phyloP scores from a whole-genome alignment of 805 yeast species.

The Kluyveromyces lactis region DNA sequence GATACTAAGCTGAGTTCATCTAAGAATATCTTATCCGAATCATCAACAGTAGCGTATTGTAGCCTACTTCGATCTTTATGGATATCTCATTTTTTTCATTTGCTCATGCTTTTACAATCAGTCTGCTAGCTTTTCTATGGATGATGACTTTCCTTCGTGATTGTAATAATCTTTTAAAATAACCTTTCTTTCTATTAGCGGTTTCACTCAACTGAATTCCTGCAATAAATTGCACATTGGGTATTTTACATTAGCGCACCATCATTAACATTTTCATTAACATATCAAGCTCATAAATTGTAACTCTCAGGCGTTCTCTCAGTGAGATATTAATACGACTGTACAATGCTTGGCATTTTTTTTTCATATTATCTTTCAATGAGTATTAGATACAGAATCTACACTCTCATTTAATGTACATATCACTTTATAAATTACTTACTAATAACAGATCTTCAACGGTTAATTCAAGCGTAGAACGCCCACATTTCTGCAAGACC shows the following conservation, averaged over 20 bases:
- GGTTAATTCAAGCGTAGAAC: slow-evolving; percentile 11
- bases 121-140: too few relatives aligned
- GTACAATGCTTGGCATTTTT: neutral
- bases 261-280: too few relatives aligned
- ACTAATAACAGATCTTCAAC: slow-evolving; percentile 20
- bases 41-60: too few relatives aligned
- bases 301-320: too few relatives aligned
- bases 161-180: neutral
- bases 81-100: neutral
- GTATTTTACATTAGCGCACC: too few relatives aligned
- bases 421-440: slow-evolving; percentile 6
- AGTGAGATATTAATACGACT: too few relatives aligned
- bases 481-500: too few relatives aligned
- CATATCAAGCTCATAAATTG: too few relatives aligned
- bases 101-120: neutral
- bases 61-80: too few relatives aligned
- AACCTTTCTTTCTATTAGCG: neutral
- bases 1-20: slow-evolving; percentile 54
- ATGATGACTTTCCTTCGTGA: too few relatives aligned
- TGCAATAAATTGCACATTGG: neutral
- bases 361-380: neutral
- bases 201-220: neutral
- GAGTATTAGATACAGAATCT: too few relatives aligned
- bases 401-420: slow-evolving; percentile 7
- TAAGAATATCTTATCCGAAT: too few relatives aligned